Evolutionary conservation across 352 stramenopile species (phyloP), one percentile per base, ranked within the genome.

Genomic region (Pythium dissotocum): DNA sequence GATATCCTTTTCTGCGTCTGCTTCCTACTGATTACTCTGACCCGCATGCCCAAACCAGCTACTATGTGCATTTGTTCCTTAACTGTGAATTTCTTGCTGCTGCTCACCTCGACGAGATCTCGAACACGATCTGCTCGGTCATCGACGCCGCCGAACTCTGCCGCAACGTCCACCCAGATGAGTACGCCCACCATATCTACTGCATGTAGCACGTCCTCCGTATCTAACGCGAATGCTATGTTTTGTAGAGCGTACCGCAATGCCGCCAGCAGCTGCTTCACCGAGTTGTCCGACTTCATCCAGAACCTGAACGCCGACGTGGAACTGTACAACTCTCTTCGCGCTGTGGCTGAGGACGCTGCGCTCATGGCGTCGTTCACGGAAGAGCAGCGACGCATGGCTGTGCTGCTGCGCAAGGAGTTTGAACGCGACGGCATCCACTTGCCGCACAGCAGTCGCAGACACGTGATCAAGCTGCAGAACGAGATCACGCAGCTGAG

Each of bases 401-500:
- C 80, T 8, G 58, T 81, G 18, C 73, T 98, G 26, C 75, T 99
- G 44, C 85, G 88, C 46, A 82, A 87, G 9, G 97, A 99, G 68
- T 99, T 98, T 66, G 95, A 99, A 79, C 81, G 92, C 7, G 96
- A 99, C 75, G 96, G 96, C 14, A 98, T 98, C 70, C 94, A 98
- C 78, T 76, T 99, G 53, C 69, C 83, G 0, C 54, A 83, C n/a
- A 55, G 77, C 21, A 71, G 92, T 28, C 84, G 94, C 4, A 72
- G 87, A 42, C 71, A 89, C 28, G 89, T 98, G n/a, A 90, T 97
- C 54, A 63, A 82, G 48, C 52, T 98, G 36, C 90, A 98, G 63
- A 95, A 95, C 65, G 82, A 94, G 38, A 91, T 98, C 40, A 95
- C 85, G 46, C 73, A 87, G 53, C 69, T 87, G 58, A 97, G 85